These are phyloP conservation scores for Aspergillus diversus DNA, from an alignment of 495 filamentous ascomycete genomes.

Conservation along the genomic window DNA sequence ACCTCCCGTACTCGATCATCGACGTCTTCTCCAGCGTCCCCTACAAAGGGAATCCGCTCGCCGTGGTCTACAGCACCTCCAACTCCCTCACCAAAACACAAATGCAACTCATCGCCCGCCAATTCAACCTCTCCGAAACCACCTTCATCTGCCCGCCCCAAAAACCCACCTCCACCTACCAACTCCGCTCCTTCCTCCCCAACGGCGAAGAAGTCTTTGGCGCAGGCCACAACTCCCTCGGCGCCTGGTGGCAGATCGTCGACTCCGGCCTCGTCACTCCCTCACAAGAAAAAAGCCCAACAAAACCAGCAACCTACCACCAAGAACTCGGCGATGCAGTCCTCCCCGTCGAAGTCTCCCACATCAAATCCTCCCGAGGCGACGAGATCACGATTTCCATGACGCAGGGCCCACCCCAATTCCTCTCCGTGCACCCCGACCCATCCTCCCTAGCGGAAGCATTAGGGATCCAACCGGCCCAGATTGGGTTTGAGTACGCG, in stretches of 20 bases:
- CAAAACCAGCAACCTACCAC: constrained; percentile 1
- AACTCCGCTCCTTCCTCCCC: constrained; percentile 24
- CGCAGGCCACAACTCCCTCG: constrained; percentile 25
- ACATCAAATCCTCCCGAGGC: not conserved
- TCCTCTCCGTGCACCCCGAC: constrained; percentile 19
- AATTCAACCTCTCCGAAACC: constrained; percentile 32
- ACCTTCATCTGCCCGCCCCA: constrained; percentile 27
- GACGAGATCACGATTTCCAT: constrained; percentile 14
- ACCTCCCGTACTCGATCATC: constrained; percentile 16
- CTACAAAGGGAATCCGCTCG: constrained; percentile 26
- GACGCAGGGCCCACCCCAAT: constrained; percentile 13
- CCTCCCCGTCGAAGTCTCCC: constrained; percentile 15
- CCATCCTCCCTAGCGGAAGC: constrained; percentile 10
- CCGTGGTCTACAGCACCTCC: constrained; percentile 22
- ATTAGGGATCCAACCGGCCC: not conserved
- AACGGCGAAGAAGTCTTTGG: constrained; percentile 27
- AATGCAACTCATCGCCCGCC: constrained; percentile 27
- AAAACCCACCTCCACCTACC: constrained; percentile 14
- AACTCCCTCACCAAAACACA: constrained; percentile 20
- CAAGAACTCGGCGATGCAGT: constrained; percentile 20
- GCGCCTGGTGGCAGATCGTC: constrained; percentile 27
- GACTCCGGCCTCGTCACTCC: constrained; percentile 8
- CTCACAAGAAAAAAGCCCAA: not conserved
- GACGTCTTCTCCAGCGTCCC: constrained; percentile 24
- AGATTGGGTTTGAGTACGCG: constrained; percentile 11